Evolutionary conservation across 2,329 filamentous ascomycete species (phyloP).

Genomic region (Calonectria pseudoreteaudii): DNA sequence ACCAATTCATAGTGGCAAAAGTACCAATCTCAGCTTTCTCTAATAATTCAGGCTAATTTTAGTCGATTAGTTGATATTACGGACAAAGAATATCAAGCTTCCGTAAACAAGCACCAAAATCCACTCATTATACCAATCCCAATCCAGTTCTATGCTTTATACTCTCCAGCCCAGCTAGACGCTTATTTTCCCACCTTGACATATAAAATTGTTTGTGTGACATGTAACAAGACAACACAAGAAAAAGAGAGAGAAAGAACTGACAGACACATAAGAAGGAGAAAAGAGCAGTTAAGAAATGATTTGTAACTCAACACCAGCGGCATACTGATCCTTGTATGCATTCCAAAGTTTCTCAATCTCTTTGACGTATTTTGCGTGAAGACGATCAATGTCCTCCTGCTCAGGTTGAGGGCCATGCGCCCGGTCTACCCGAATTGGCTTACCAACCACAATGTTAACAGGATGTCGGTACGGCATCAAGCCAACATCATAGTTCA

Average conservation of each 20-base stretch:
- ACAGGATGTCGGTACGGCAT: conserved; percentile 92
- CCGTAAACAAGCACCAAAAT: not conserved
- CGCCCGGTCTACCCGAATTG: conserved; percentile 76
- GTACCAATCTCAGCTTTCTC: not conserved
- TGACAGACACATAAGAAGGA: not conserved
- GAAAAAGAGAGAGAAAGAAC: not conserved
- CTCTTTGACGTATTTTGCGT: conserved; percentile 82
- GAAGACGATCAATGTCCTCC: conserved; percentile 83
- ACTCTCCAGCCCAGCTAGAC: not conserved
- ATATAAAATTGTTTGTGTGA: not conserved
- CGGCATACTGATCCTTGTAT: conserved; percentile 82
- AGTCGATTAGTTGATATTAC: not conserved
- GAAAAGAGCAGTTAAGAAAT: conserved; percentile 58
- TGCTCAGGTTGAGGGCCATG: conserved; percentile 72
- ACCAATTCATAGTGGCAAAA: not conserved
- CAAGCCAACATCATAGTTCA: conserved; percentile 97
- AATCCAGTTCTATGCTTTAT: not conserved
- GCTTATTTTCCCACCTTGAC: not conserved
- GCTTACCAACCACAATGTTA: conserved; percentile 89
- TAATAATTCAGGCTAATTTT: not conserved
- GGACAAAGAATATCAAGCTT: not conserved
- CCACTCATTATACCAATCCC: not conserved
- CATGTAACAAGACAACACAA: not conserved
- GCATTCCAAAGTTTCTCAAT: conserved; percentile 78
- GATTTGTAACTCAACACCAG: conserved; percentile 75